These are phyloP conservation scores for Ensete ventricosum DNA, from an alignment of 176 grass and related monocot species.

Conservation along the genomic window DNA sequence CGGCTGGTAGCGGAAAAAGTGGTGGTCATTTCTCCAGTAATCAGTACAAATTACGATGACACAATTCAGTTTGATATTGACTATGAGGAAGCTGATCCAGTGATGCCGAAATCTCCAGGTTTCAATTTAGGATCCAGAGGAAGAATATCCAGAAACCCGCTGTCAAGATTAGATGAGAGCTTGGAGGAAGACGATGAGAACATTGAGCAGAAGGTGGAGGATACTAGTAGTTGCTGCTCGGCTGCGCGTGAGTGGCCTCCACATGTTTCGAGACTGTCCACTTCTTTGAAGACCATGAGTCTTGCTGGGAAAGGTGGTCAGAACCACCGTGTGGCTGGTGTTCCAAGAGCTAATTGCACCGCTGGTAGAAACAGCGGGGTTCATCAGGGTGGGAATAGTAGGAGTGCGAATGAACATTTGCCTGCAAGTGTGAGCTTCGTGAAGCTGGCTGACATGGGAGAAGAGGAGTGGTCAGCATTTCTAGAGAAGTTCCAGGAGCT, in stretches of 20 bases:
- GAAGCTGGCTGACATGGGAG: constrained; percentile 44
- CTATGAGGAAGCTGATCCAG: constrained; percentile 35
- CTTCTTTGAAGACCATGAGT: not conserved
- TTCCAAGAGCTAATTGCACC: not conserved
- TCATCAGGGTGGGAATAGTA: constrained; percentile 17
- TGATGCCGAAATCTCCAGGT: constrained; percentile 23
- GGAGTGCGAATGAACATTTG: constrained; percentile 51
- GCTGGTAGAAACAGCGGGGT: not conserved
- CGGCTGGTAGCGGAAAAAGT: constrained; percentile 47
- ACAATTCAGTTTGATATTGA: constrained; percentile 72
- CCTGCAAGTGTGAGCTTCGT: constrained; percentile 50
- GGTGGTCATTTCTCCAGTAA: constrained; percentile 34
- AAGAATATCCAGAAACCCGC: constrained; percentile 30
- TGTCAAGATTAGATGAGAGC: constrained; percentile 57
- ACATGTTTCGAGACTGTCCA: not conserved
- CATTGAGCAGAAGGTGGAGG: not conserved
- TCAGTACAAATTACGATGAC: constrained; percentile 38
- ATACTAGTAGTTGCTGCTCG: not conserved
- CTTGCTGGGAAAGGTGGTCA: not conserved
- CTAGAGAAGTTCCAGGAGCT: constrained; percentile 45
- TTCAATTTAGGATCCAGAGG: constrained; percentile 37
- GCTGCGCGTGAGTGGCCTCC: not conserved
- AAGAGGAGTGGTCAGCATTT: constrained; percentile 47
- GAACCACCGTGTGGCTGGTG: not conserved
- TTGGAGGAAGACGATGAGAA: constrained; percentile 39